Evolutionary conservation across 371 early-diverging fungal species (phyloP).

Genomic region (Mucor indicus): DNA sequence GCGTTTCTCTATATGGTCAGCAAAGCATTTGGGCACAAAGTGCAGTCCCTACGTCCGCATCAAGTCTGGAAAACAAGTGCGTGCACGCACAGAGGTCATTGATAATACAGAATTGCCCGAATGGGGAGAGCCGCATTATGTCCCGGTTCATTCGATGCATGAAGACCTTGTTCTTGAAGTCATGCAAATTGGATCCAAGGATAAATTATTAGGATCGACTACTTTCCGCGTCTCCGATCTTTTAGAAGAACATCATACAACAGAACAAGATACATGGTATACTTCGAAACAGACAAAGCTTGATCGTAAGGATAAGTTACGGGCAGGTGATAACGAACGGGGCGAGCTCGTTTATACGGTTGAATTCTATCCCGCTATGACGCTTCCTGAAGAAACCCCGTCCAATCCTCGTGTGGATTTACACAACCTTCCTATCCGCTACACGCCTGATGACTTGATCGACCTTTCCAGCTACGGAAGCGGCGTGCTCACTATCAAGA

Average conservation of each 20-base stretch:
- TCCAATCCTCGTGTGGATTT: constrained; percentile 23
- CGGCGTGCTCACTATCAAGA: constrained; percentile 37
- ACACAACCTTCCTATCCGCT: constrained; percentile 25
- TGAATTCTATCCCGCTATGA: constrained; percentile 62
- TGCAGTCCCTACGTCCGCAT: constrained; percentile 83
- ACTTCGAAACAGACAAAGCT: constrained; percentile 20
- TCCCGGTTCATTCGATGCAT: constrained; percentile 64
- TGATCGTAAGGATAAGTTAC: too few relatives aligned
- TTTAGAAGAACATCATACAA: too few relatives aligned
- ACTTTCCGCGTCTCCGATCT: constrained; percentile 38
- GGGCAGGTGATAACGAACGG: too few relatives aligned
- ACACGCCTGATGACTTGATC: constrained; percentile 38
- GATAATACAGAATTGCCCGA: constrained; percentile 74
- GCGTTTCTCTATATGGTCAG: constrained; percentile 71
- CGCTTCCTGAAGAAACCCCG: constrained; percentile 5
- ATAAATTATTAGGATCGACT: constrained; percentile 66
- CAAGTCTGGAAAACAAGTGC: constrained; percentile 57
- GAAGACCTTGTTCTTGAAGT: constrained; percentile 72
- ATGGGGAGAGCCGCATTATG: constrained; percentile 82
- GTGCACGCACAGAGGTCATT: constrained; percentile 67
- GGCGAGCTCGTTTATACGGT: constrained; percentile 61
- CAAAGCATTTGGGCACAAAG: constrained; percentile 61
- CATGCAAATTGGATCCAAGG: constrained; percentile 73
- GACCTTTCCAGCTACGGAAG: constrained; percentile 28
- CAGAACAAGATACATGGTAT: constrained; percentile 33